Conservation (phyloP, 2,329 filamentous ascomycete species). For the Fusarium goolgardi region DNA sequence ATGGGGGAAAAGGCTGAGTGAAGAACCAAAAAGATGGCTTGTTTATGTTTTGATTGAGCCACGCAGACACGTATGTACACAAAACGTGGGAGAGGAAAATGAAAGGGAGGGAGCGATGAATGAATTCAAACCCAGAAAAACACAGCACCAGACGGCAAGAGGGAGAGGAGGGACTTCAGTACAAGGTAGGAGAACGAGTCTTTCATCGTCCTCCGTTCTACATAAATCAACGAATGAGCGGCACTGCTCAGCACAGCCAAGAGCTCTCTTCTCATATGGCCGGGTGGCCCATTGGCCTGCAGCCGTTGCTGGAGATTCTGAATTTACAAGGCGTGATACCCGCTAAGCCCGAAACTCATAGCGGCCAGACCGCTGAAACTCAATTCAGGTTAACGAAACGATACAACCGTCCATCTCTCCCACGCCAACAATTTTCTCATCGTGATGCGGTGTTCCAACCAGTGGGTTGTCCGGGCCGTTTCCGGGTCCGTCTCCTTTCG, state of each 20-base stretch:
- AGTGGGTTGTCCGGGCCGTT: constrained; percentile 37
- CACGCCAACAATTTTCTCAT: constrained; percentile 15
- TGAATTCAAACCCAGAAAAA: constrained; percentile 11
- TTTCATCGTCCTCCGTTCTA: background rate
- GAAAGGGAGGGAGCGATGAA: constrained; percentile 23
- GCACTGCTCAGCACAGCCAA: constrained; percentile 2
- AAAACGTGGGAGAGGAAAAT: constrained; percentile 31
- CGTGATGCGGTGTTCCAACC: constrained; percentile 28
- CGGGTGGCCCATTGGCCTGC: background rate
- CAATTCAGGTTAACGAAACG: constrained; percentile 15
- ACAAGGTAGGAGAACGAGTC: background rate
- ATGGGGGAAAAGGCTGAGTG: background rate
- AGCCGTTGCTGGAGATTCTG: constrained; percentile 3
- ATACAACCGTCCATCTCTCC: constrained; percentile 9
- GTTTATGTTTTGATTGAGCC: constrained; percentile 18
- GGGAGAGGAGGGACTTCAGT: constrained; percentile 21
- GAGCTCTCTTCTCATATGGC: constrained; percentile 1
- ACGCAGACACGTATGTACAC: constrained; percentile 17
- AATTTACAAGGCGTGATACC: constrained; percentile 16
- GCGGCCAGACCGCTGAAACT: constrained; percentile 29
- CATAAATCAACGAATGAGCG: constrained; percentile 12
- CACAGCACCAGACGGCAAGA: background rate
- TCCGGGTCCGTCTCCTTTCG: constrained; percentile 33
- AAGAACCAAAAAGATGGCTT: constrained; percentile 7
- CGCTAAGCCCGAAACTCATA: constrained; percentile 17